phyloP scores from a whole-genome alignment of 2,329 filamentous ascomycete genomes.

The Ophiostoma sp. region DNA sequence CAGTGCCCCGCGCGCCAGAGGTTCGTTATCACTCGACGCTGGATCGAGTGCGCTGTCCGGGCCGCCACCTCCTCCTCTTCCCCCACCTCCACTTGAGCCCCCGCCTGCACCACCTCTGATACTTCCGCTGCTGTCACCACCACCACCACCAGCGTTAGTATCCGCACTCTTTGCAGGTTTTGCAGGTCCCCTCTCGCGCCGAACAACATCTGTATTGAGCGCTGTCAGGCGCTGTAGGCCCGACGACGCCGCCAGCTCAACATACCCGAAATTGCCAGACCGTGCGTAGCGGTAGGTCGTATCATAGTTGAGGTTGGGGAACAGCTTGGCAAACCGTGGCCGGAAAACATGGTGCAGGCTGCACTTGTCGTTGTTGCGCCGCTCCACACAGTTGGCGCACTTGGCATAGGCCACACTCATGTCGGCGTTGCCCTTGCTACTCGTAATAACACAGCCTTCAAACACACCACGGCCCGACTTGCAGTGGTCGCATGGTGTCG shows the following conservation, averaged over 20 bases:
- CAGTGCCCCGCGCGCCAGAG: neutral
- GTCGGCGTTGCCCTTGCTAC: conserved; percentile 20
- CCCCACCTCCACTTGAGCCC: neutral
- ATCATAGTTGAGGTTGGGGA: conserved; percentile 23
- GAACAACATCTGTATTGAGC: neutral
- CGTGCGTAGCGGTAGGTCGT: neutral
- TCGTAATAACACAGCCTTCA: conserved; percentile 35
- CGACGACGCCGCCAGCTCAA: neutral
- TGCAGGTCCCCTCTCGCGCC: neutral
- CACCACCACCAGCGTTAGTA: neutral
- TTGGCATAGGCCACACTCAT: conserved; percentile 27
- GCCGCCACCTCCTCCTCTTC: no score
- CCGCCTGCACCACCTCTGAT: neutral
- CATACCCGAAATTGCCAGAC: neutral
- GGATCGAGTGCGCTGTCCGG: neutral
- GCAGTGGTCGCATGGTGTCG: conserved; percentile 34
- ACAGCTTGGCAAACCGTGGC: conserved; percentile 24
- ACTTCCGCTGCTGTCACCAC: neutral
- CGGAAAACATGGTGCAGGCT: conserved; percentile 27
- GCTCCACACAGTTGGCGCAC: conserved; percentile 38
- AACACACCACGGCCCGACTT: conserved; percentile 34
- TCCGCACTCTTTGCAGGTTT: neutral
- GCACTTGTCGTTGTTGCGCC: conserved; percentile 32
- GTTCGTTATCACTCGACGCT: neutral
- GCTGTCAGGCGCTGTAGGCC: neutral